Percentiles rank a stretch among this genome's conserved stretches.
Conservation (phyloP, 1,139 yeast genomes). For the Suhomyces atakaporum region DNA sequence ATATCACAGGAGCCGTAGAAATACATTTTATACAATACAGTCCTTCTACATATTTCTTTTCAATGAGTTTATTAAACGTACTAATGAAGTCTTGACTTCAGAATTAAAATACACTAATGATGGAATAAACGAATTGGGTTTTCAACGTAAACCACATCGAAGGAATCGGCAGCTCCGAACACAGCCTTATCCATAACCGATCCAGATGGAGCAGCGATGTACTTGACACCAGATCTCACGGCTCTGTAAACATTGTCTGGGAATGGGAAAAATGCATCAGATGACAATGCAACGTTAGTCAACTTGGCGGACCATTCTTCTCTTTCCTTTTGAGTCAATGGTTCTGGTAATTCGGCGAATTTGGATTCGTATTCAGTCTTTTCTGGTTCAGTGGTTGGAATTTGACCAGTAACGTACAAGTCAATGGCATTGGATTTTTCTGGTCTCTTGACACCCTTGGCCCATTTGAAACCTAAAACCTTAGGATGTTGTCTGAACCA, state of each 20-base stretch:
- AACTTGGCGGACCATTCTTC: conserved; percentile 81
- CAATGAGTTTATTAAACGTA: conserved; percentile 2
- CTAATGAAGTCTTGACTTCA: conserved; percentile 4
- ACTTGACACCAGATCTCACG: conserved; percentile 93
- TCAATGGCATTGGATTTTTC: conserved; percentile 98
- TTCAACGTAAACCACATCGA: conserved; percentile 85
- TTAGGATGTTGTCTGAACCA: conserved; percentile 98
- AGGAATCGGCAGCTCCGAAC: conserved; percentile 90
- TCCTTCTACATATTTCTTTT: no score
- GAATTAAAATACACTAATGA: conserved; percentile 51
- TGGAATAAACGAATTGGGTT: conserved; percentile 98
- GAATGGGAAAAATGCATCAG: conserved; percentile 99
- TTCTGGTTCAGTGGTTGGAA: conserved; percentile 92
- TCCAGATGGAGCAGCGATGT: conserved; percentile 94
- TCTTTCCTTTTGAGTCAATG: conserved; percentile 82
- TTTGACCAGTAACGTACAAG: conserved; percentile 84
- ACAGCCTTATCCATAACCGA: conserved; percentile 98
- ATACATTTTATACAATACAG: no score
- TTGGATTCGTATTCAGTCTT: conserved; percentile 88
- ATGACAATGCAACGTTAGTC: conserved; percentile 83
- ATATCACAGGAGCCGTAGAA: no score
- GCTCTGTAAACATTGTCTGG: conserved; percentile 98
- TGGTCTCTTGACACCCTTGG: conserved; percentile 97
- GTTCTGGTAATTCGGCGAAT: conserved; percentile 79
- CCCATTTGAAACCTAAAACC: conserved; percentile 93